A percentile compares a stretch with the other conserved stretches of the same genome.
Conservation (phyloP, 352 stramenopile species). For the Phytophthora lateralis region DNA sequence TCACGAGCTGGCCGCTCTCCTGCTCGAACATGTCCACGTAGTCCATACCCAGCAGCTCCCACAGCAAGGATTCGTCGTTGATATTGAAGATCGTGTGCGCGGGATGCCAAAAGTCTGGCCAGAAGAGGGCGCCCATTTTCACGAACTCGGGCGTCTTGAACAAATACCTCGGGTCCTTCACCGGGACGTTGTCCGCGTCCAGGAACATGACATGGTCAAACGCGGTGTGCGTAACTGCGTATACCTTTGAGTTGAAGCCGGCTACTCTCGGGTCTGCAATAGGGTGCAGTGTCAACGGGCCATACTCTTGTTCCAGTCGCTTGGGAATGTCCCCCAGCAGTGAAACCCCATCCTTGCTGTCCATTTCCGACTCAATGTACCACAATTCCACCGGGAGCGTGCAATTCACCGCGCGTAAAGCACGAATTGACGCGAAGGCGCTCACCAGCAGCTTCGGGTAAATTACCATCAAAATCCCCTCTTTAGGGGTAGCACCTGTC, state of each 20-base stretch:
- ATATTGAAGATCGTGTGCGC: conserved; percentile 68
- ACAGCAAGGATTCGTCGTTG: conserved; percentile 48
- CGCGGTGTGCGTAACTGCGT: conserved; percentile 43
- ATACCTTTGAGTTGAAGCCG: conserved; percentile 59
- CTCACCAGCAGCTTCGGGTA: conserved; percentile 59
- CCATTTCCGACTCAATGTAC: conserved; percentile 52
- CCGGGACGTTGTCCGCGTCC: conserved; percentile 59
- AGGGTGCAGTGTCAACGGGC: conserved; percentile 30
- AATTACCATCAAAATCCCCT: conserved; percentile 62
- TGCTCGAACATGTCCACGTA: conserved; percentile 43
- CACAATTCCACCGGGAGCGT: conserved; percentile 64
- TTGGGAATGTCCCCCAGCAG: conserved; percentile 27
- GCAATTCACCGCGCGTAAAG: conserved; percentile 49
- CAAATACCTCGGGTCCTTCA: conserved; percentile 54
- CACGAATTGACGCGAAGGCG: conserved; percentile 45
- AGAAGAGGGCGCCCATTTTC: conserved; percentile 53
- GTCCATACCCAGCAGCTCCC: conserved; percentile 44
- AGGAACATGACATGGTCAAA: conserved; percentile 52
- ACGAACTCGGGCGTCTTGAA: conserved; percentile 47
- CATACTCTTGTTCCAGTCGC: conserved; percentile 27
- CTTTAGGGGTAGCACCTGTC: not conserved
- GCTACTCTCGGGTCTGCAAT: conserved; percentile 36
- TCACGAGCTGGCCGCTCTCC: conserved; percentile 50
- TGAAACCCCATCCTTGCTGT: conserved; percentile 12
- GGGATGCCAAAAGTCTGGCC: conserved; percentile 51